Conservation (phyloP, 208 protist species). For the Lotmaria passim region DNA sequence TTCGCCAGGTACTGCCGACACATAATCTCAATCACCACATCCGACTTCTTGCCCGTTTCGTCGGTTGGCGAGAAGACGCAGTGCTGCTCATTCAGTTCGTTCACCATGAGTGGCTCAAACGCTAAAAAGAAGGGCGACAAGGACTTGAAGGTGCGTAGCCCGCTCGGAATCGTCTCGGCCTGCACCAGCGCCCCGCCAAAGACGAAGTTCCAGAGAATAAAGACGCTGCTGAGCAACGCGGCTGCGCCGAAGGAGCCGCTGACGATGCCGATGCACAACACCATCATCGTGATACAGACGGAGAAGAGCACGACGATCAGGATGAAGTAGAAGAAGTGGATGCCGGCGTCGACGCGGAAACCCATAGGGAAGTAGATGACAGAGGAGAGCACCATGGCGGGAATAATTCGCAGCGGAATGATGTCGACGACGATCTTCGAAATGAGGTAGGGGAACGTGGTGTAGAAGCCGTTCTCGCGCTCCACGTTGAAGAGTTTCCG, state of each 20-base stretch:
- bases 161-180: constrained; percentile 74
- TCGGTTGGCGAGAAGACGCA: constrained; percentile 86
- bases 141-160: constrained; percentile 65
- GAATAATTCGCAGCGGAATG: constrained; percentile 85
- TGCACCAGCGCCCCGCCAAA: constrained; percentile 92
- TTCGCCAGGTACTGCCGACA: constrained; percentile 90
- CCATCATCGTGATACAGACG: constrained; percentile 77
- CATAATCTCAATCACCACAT: constrained; percentile 70
- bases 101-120: constrained; percentile 92
- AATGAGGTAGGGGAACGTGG: constrained; percentile 85
- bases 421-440: constrained; percentile 92
- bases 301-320: constrained; percentile 86
- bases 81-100: constrained; percentile 89
- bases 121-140: constrained; percentile 91
- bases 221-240: constrained; percentile 84
- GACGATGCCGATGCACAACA: constrained; percentile 85
- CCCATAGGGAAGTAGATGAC: constrained; percentile 94
- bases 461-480: constrained; percentile 90
- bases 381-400: constrained; percentile 78
- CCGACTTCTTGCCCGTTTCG: constrained; percentile 70
- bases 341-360: constrained; percentile 77
- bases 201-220: constrained; percentile 92
- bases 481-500: constrained; percentile 90
- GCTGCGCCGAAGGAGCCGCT: constrained; percentile 79
- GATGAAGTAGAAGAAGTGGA: constrained; percentile 91